phyloP scores from a whole-genome alignment of 208 protist species.

The Polymyxa betae region DNA sequence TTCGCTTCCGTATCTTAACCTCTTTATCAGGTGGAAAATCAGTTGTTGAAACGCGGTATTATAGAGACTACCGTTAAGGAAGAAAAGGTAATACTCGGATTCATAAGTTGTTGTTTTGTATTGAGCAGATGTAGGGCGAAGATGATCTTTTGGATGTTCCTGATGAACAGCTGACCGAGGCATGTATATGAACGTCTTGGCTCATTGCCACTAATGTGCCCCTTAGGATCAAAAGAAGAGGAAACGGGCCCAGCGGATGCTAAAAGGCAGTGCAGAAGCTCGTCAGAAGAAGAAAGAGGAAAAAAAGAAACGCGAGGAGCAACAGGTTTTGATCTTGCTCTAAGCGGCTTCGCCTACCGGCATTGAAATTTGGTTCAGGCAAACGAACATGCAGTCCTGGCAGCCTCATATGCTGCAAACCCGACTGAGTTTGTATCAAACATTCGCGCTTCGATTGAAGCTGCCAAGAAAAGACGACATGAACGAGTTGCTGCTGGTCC shows the following conservation, averaged over 20 bases:
- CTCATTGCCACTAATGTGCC: neutral
- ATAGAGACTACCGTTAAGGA: neutral
- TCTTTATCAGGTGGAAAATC: neutral
- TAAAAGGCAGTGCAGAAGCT: slow-evolving; percentile 1
- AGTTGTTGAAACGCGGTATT: slow-evolving; percentile 9
- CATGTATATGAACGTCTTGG: neutral
- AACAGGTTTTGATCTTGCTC: neutral
- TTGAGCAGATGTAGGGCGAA: neutral
- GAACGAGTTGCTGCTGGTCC: neutral
- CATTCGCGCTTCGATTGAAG: neutral
- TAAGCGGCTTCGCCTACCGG: neutral
- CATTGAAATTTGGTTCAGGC: neutral
- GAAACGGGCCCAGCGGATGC: neutral
- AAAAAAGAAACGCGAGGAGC: neutral
- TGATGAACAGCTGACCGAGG: slow-evolving; percentile 37
- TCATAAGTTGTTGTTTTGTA: neutral
- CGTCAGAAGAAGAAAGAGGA: slow-evolving; percentile 37
- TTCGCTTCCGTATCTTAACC: neutral
- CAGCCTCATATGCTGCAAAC: neutral
- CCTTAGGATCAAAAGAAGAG: slow-evolving; percentile 18
- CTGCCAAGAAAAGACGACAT: neutral
- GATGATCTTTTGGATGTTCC: slow-evolving; percentile 11
- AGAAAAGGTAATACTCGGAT: neutral
- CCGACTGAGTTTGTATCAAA: neutral
- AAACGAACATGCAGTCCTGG: neutral